Evolutionary conservation across 2,329 filamentous ascomycete species (phyloP), one percentile per base, ranked within the genome.

Genomic region (Fusarium ramigenum): DNA sequence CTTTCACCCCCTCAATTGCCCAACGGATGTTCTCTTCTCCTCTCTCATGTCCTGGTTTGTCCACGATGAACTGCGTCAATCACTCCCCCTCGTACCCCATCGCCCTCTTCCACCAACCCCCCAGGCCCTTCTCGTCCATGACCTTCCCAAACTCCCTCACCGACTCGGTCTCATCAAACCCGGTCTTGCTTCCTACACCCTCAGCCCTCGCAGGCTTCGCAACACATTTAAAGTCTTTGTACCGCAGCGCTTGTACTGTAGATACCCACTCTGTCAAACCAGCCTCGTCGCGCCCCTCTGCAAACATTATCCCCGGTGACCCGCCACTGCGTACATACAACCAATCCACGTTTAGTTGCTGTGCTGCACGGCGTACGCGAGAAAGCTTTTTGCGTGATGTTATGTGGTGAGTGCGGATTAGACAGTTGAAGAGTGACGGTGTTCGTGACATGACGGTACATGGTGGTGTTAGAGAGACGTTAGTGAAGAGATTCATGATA

Each of bases 351-450:
- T 90, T 83, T 73, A 88, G 84, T 52, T 87, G 84, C 37, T 88
- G 85, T 11, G 91, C 90, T 7, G 89, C 87, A 80, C 92, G 92
- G 57, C 86, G 89, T 28, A 95, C 85, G 63, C 82, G 82, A 12
- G 84, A 82, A 2, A 87, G 82, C 78, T 95, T 95, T 79, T 94
- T 94, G 72, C 92, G 91, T 0, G 92, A 94, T 8, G 92, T 95
- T 78, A 95, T 94, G 80, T 95, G 93, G 75, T 95, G 93, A 1
- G 93, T 95, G 59, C 92, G 89, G 68, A 95, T 93, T 50, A 95
- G 84, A 34, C 69, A 73, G n/a, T 73, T 76, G 53, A 78, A 78
- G 19, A 78, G 54, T 8, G 63, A 47, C 3, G 69, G 40, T 3
- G 66, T 56, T 39, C 69, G 76, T 30, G 75, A 60, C 76, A 78